Base-by-base conservation (phyloP, 805 yeast genomes). In the Saturnispora serradocipensis region DNA sequence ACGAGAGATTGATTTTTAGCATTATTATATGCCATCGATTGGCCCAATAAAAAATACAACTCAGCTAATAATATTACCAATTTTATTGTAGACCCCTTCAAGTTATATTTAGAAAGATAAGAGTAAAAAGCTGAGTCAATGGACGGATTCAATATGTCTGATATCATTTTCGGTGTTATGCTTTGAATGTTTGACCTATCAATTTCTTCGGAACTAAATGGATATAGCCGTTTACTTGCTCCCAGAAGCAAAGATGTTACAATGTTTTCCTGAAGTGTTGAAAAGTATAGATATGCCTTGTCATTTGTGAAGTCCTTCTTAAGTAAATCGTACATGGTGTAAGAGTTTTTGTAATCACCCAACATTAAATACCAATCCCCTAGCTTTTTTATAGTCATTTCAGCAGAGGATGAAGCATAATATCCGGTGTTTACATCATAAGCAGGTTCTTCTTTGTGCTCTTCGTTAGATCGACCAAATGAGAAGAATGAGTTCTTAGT, bases 321-420 rank as follows among this genome's bases (percentile, higher is more conserved):
- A 38, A 88, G 74, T 48, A 87, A 64, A 54, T 91, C 98, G 64
- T 91, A 91, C 1, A 88, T 85, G 1, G 86, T 72, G 61, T 85
- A 84, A 3, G 97, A 93, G 53, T 80, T 81, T 63, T 83, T 82
- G 72, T 85, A 91, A 69, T 93, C 97, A 36, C 89, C 78, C n/a
- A 90, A 68, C 81, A 93, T 87, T 60, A 91, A 81, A 6, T 89
- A 81, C 88, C 95, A 88, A 65, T 93, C 99, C 0, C 95, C 98
- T 27, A 91, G 70, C 61, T 86, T 84, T 48, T 98, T 72, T 27
- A 89, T 73, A 43, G 79, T 73, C 62, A 87, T 85, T 59, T 88
- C 97, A 1, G 82, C 75, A 0, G 88, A 72, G 2, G 77, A 71
- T 10, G 80, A 77, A 43, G 77, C 67, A 61, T 88, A 89, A 58